A percentile compares a stretch with the other conserved stretches of the same genome.
These are phyloP conservation scores for Lecanicillium sp. DNA, from an alignment of 2,329 filamentous ascomycete species.

Conservation along the genomic window DNA sequence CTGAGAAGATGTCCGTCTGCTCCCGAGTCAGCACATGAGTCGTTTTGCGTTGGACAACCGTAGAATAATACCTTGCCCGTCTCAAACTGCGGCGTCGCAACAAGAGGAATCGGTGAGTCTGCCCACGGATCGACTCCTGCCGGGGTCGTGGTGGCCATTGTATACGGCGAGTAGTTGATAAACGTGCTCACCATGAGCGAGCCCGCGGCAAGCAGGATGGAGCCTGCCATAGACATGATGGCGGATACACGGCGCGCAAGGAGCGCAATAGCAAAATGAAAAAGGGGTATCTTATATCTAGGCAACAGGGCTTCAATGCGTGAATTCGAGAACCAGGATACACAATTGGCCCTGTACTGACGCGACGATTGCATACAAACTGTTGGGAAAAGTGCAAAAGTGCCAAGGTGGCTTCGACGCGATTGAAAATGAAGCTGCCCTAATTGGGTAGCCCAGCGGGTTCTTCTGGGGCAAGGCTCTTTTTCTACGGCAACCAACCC, in stretches of 20 bases:
- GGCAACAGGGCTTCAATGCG: too few species aligned
- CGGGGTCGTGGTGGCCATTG: constrained; percentile 24
- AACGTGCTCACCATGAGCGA: constrained; percentile 22
- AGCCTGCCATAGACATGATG: constrained; percentile 15
- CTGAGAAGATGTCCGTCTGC: constrained; percentile 49
- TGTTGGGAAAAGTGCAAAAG: too few species aligned
- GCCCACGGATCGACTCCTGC: constrained; percentile 34
- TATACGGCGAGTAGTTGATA: constrained; percentile 25
- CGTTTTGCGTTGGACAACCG: neutral
- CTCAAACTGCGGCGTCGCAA: constrained; percentile 43
- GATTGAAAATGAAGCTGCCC: too few species aligned
- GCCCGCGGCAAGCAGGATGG: constrained; percentile 19
- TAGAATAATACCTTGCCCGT: constrained; percentile 36
- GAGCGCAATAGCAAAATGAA: constrained; percentile 3
- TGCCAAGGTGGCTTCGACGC: too few species aligned
- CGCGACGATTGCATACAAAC: too few species aligned
- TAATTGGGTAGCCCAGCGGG: too few species aligned
- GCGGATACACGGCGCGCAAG: too few species aligned
- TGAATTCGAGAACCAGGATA: too few species aligned
- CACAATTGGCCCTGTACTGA: too few species aligned
- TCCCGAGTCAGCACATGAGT: neutral
- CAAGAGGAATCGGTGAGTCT: constrained; percentile 44
- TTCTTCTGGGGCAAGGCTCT: too few species aligned
- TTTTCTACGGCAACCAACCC: too few species aligned
- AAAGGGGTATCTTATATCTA: too few species aligned